Base-by-base conservation (phyloP, 305 asterid species). In the Solanum hybrid region DNA sequence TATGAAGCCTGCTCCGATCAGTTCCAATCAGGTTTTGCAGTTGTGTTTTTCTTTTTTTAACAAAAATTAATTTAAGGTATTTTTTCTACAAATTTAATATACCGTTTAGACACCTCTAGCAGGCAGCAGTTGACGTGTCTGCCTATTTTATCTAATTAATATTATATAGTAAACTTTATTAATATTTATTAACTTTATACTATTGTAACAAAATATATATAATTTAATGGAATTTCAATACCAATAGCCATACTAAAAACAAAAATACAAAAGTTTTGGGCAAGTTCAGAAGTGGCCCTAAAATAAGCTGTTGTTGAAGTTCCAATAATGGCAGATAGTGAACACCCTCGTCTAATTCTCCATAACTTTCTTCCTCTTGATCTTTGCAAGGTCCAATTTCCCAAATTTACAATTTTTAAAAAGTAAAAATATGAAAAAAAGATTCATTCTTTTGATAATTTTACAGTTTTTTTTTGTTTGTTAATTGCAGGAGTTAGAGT, bases 291-390 rank as follows among this genome's bases (percentile, higher is more conserved):
- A 71, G 15, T 26, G 34, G 34, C 77, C 77, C 34, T 71, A 71
- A 71, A 71, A 71, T 71, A 71, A 26, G 77, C 77, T 24, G 77
- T 71, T 26, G 32, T 26, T 71, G 77, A 24, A 71, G 34, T 71
- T 45, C 40, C 42, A 87, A 87, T 5, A 40, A 87, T 87, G 89
- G 75, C 76, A 76, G 76, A 76, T 35, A 11, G 7, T 11, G 85
- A 92, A 77, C 94, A 93, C 88, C 96, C 94, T 27, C 98, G 99
- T 36, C 97, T 94, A 82, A 87, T 95, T 91, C 94, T 97, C 42
- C 94, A 87, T 91, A 94, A 94, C 81, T 94, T 97, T 89, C 95
- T 97, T 3, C 90, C 98, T 36, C 90, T 89, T 4, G 92, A 89
- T 26, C 87, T 90, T 84, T 97, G 98, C 97, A 95, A 96, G 98